phyloP scores from a whole-genome alignment of 1,139 yeast genomes.

The Geotrichum macrosporum region DNA sequence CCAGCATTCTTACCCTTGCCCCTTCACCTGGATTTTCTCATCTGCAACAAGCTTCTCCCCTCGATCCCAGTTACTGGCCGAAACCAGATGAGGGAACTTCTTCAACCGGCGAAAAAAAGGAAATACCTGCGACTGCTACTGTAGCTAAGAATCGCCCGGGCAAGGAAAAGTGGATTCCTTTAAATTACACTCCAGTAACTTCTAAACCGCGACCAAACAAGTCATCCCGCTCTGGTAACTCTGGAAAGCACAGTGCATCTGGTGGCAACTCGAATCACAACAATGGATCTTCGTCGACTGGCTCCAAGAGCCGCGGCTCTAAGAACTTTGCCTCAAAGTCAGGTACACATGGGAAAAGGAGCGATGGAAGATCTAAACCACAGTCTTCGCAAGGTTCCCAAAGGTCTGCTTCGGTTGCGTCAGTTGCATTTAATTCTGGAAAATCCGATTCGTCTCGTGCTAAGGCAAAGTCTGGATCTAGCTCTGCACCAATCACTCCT shows the following conservation, averaged over 20 bases:
- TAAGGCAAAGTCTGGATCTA: slow-evolving; percentile 10
- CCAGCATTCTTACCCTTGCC: slow-evolving; percentile 14
- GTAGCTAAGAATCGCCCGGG: slow-evolving; percentile 6
- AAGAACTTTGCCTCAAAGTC: slow-evolving; percentile 58
- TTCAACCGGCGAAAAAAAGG: slow-evolving; percentile 1
- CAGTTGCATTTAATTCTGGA: slow-evolving; percentile 10
- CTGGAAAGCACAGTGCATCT: slow-evolving; percentile 7
- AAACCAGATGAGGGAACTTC: slow-evolving; percentile 16
- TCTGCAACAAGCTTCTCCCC: slow-evolving; percentile 3
- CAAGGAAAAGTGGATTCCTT: slow-evolving; percentile 16
- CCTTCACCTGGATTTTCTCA: slow-evolving; percentile 22
- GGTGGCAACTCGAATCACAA: slow-evolving; percentile 5
- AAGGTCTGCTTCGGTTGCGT: slow-evolving; percentile 22
- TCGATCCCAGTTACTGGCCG: slow-evolving; percentile 18
- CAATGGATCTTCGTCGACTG: slow-evolving; percentile 18
- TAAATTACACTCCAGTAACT: slow-evolving; percentile 16
- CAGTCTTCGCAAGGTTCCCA: slow-evolving; percentile 26
- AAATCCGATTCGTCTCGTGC: slow-evolving; percentile 4
- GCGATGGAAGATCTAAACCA: slow-evolving; percentile 8
- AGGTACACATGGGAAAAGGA: slow-evolving; percentile 33
- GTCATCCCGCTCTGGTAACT: slow-evolving; percentile 16
- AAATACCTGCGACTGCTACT: background rate
- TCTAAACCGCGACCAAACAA: slow-evolving; percentile 12
- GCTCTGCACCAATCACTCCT: slow-evolving; percentile 15
- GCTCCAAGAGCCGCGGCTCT: slow-evolving; percentile 38